Evolutionary conservation across 495 filamentous ascomycete genomes (phyloP), one percentile per base, ranked within the genome.

Genomic region (Penicillium bialowiezense): DNA sequence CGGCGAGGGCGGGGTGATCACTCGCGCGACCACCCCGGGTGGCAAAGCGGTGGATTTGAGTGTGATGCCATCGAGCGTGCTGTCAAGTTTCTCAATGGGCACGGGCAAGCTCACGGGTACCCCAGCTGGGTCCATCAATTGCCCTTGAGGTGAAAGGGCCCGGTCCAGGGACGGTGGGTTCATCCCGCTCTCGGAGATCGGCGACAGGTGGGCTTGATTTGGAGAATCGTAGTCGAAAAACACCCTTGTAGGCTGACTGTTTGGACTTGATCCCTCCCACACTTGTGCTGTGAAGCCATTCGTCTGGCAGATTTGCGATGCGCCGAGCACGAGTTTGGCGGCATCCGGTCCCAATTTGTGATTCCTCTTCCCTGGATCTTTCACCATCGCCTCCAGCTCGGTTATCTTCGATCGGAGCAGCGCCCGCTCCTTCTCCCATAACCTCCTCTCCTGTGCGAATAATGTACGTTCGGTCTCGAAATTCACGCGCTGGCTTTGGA

Each of bases 11-110:
- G 73, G 71, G 24, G 72, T 74, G 60, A 75, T 71, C 29, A 75
- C 71, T 33, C 68, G 69, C 29, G 71, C 69, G 14, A 75, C 63
- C 8, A 74, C 55, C 32, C 64, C 63, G 15, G 69, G 71, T 21
- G 68, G 73, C 34, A 77, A 60, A 0, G 66, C 72, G 17, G 71
- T 70, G 17, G 73, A 74, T 41, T 75, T 77, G 50, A 75, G 65
- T 2, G 65, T 74, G 45, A 76, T 76, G 7, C 73, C 73, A 40
- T 76, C 73, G 12, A 76, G 60, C 38, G 59, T 69, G 54, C 72
- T 75, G 45, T 76, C 73, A 15, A 76, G 64, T 55, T 70, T 74
- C 44, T 75, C 71, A 43, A 76, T 76, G 12, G 72, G 73, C 33
- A 76, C 69, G 3, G 73, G 62, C 14, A 70, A 48, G 41, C 59